These are phyloP conservation scores for Populus tremula DNA, from an alignment of 345 rosid genomes.

Conservation along the genomic window DNA sequence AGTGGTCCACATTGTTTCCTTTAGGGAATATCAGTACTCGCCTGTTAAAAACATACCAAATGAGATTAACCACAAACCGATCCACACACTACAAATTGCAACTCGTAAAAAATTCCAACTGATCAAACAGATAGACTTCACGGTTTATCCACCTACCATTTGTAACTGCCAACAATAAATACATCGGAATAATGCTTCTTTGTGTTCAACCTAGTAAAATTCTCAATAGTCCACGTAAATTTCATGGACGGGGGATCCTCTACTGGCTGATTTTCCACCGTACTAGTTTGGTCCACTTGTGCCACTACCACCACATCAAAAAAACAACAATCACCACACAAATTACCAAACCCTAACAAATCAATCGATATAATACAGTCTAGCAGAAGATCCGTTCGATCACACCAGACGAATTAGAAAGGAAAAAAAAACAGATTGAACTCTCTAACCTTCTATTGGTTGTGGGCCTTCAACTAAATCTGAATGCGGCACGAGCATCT, in stretches of 20 bases:
- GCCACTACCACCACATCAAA: constrained; percentile 34
- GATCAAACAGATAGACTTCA: neutral
- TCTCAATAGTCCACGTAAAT: constrained; percentile 77
- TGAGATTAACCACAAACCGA: neutral
- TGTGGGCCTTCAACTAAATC: constrained; percentile 75
- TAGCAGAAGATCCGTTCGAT: constrained; percentile 14
- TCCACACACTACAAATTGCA: neutral
- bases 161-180: constrained; percentile 78
- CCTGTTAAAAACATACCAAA: constrained; percentile 46
- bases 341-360: constrained; percentile 1
- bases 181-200: constrained; percentile 74
- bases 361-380: neutral
- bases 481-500: constrained; percentile 87
- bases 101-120: neutral
- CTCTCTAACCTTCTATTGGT: constrained; percentile 67
- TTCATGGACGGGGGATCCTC: constrained; percentile 83
- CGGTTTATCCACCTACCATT: constrained; percentile 51
- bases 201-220: constrained; percentile 69
- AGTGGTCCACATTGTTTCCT: constrained; percentile 87
- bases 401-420: neutral
- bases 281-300: constrained; percentile 50
- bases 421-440: constrained; percentile 10
- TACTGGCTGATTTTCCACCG: constrained; percentile 65
- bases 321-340: neutral
- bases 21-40: constrained; percentile 83